Evolutionary conservation across 192 early-diverging fungal genomes (phyloP).

Genomic region (Backusella australiensis): DNA sequence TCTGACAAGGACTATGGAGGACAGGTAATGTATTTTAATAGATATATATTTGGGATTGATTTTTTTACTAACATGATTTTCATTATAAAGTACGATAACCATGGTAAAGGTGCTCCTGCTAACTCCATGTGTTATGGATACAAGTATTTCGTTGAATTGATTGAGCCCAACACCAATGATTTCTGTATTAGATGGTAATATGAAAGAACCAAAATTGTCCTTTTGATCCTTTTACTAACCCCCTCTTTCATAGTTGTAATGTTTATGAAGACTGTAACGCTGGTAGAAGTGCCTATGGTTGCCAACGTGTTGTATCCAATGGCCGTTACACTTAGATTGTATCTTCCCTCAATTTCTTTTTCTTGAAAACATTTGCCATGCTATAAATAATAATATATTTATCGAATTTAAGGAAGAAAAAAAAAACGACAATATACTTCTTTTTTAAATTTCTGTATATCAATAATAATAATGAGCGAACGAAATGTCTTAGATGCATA

Average conservation of each 20-base stretch:
- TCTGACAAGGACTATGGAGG: conserved; percentile 29
- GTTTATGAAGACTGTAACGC: conserved; percentile 41
- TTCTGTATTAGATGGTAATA: conserved; percentile 41
- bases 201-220: not conserved
- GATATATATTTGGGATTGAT: no score
- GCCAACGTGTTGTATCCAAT: conserved; percentile 62
- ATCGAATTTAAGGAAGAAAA: not conserved
- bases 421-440: not conserved
- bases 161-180: conserved; percentile 34
- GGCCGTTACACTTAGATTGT: conserved; percentile 26
- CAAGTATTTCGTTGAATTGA: conserved; percentile 34
- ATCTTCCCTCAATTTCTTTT: not conserved
- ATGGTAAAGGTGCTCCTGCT: conserved; percentile 25
- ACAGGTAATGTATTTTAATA: conserved; percentile 7
- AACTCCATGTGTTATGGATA: conserved; percentile 30
- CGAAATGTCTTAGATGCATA: no score
- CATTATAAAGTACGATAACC: conserved; percentile 29
- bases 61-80: no score
- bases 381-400: not conserved
- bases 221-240: not conserved
- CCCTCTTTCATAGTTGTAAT: conserved; percentile 26
- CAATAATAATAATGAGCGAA: no score
- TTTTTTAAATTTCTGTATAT: not conserved
- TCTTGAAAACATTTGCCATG: not conserved
- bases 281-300: conserved; percentile 41